Evolutionary conservation across 495 filamentous ascomycete species (phyloP).

Genomic region (Cercophora scortea): DNA sequence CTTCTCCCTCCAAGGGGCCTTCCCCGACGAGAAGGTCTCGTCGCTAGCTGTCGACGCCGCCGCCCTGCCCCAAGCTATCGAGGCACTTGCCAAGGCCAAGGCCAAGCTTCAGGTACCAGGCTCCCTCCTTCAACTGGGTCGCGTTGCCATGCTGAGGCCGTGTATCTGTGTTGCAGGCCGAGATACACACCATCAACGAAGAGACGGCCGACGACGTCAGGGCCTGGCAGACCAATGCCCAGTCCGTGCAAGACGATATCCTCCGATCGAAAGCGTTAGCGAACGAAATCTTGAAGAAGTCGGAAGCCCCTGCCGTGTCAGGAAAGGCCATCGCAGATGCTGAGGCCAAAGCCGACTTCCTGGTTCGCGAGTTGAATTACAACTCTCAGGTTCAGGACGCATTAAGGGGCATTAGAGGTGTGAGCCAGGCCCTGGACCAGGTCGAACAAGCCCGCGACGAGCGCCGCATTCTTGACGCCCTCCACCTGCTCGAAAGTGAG

Average conservation of each 20-base stretch:
- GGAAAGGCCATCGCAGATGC: slow-evolving; percentile 55
- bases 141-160: slow-evolving; percentile 2
- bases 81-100: slow-evolving; percentile 57
- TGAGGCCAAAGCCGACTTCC: slow-evolving; percentile 59
- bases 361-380: slow-evolving; percentile 69
- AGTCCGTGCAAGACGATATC: slow-evolving; percentile 76
- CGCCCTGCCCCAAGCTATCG: slow-evolving; percentile 54
- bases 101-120: slow-evolving; percentile 57
- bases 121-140: background rate
- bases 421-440: slow-evolving; percentile 43
- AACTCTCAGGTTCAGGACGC: slow-evolving; percentile 58
- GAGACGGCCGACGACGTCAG: slow-evolving; percentile 70
- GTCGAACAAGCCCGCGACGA: slow-evolving; percentile 43
- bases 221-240: slow-evolving; percentile 75
- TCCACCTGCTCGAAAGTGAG: slow-evolving; percentile 44
- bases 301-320: slow-evolving; percentile 55
- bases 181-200: slow-evolving; percentile 65
- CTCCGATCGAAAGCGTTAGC: slow-evolving; percentile 62
- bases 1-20: slow-evolving; percentile 61
- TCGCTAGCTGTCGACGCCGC: slow-evolving; percentile 52
- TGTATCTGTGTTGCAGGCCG: slow-evolving; percentile 35
- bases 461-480: slow-evolving; percentile 40
- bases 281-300: slow-evolving; percentile 63
- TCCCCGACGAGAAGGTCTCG: slow-evolving; percentile 67
- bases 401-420: slow-evolving; percentile 50